A percentile compares a stretch with the other conserved stretches of the same genome.
These are phyloP conservation scores for Haematococcus lacustris DNA, from an alignment of 139 green algal species.

Conservation along the genomic window DNA sequence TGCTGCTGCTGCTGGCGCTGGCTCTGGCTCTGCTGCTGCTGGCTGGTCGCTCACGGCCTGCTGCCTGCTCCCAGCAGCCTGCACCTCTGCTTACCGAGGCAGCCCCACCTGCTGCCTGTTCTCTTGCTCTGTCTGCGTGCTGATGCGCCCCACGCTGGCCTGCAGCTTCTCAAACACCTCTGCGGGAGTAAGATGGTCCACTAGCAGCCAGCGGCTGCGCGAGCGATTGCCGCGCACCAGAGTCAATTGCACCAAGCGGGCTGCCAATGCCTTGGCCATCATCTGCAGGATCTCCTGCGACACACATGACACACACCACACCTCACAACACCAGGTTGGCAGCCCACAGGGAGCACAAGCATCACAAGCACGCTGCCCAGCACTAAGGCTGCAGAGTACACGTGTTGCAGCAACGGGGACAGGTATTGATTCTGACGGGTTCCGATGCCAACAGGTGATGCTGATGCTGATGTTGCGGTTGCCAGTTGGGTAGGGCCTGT, in stretches of 20 bases:
- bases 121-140: not conserved
- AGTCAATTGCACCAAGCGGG: not conserved
- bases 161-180: conserved; percentile 13
- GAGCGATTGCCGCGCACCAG: not conserved
- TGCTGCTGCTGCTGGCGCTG: not conserved
- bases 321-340: not conserved
- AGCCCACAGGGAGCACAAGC: not conserved
- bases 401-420: too few relatives aligned
- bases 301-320: not conserved
- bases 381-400: not conserved
- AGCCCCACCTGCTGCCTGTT: not conserved
- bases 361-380: not conserved
- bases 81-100: too few relatives aligned
- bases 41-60: not conserved
- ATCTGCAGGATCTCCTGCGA: conserved; percentile 11
- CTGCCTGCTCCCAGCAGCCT: not conserved
- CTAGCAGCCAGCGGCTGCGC: not conserved
- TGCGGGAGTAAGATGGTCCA: conserved; percentile 4
- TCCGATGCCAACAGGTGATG: too few relatives aligned
- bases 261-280: conserved; percentile 11
- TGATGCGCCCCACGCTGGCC: conserved; percentile 6
- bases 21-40: not conserved
- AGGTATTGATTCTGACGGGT: too few relatives aligned
- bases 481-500: too few relatives aligned
- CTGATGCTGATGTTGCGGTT: too few relatives aligned